A percentile compares a stretch with the other conserved stretches of the same genome.
These are phyloP conservation scores for Nadsonia starkeyi-henricii DNA, from an alignment of 1,139 yeast species.

Conservation along the genomic window DNA sequence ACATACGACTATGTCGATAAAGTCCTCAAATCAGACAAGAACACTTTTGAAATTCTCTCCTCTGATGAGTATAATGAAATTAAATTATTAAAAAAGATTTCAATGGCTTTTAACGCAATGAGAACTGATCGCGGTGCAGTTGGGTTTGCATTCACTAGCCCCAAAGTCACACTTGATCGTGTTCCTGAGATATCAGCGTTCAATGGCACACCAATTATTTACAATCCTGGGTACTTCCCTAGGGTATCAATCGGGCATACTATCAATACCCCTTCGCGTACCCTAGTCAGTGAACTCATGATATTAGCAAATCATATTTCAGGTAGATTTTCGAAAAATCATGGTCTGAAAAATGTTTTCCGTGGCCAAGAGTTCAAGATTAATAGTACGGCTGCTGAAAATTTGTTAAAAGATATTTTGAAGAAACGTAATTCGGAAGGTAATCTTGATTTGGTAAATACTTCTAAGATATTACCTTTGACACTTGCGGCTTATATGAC, in stretches of 20 bases:
- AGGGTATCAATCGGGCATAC: not conserved
- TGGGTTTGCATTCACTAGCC: slow-evolving; percentile 16
- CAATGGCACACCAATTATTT: not conserved
- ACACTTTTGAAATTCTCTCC: not conserved
- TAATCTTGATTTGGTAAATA: slow-evolving; percentile 1
- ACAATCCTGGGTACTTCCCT: not conserved
- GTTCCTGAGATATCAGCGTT: not conserved
- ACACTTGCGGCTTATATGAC: slow-evolving; percentile 31
- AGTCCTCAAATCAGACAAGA: slow-evolving; percentile 17
- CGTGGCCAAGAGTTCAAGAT: not conserved
- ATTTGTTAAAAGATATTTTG: slow-evolving; percentile 15
- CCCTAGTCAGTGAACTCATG: slow-evolving; percentile 71
- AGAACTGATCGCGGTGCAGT: slow-evolving; percentile 27
- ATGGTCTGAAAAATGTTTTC: not conserved
- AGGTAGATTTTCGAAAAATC: slow-evolving; percentile 28
- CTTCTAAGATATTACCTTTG: slow-evolving; percentile 14
- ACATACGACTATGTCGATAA: slow-evolving; percentile 39
- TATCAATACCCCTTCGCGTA: not conserved
- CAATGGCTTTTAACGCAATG: slow-evolving; percentile 20
- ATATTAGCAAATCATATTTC: slow-evolving; percentile 54
- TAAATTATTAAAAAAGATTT: slow-evolving; percentile 22
- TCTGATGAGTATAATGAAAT: slow-evolving; percentile 23
- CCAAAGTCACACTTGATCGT: slow-evolving; percentile 1
- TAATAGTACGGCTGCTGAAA: not conserved
- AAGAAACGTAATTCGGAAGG: slow-evolving; percentile 12